Evolutionary conservation across 257 asterid genomes (phyloP).

Genomic region (Marsdenia floribunda): DNA sequence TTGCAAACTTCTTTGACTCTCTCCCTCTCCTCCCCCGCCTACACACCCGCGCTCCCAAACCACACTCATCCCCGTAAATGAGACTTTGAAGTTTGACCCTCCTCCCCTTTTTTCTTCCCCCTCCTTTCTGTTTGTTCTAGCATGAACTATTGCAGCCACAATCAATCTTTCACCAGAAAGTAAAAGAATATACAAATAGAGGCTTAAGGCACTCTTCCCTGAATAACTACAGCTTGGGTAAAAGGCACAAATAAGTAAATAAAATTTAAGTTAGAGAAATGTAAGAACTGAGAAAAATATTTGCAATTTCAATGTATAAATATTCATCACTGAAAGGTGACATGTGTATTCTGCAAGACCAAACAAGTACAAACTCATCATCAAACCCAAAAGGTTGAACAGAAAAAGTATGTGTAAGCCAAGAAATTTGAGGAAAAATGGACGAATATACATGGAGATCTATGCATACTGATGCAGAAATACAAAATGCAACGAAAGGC

Average conservation of each 20-base stretch:
- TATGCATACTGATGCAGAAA: background rate
- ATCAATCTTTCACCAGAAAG: background rate
- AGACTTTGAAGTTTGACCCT: background rate
- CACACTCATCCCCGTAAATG: background rate
- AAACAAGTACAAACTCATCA: slow-evolving; percentile 18
- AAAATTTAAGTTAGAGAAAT: background rate
- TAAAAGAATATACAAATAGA: background rate
- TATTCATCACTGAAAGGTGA: slow-evolving; percentile 98
- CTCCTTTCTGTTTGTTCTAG: background rate
- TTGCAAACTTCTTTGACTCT: slow-evolving; percentile 2
- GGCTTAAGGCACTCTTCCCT: background rate
- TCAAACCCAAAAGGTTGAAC: background rate
- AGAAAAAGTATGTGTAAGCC: background rate
- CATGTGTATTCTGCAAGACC: slow-evolving; percentile 83
- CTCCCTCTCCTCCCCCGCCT: background rate
- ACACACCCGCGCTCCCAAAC: background rate
- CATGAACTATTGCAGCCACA: background rate
- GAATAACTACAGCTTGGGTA: background rate
- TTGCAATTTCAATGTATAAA: slow-evolving; percentile 79
- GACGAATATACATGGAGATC: background rate
- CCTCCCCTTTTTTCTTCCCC: background rate
- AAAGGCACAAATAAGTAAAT: background rate
- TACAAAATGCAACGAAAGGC: background rate
- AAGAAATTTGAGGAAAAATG: background rate
- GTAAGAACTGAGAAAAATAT: slow-evolving; percentile 29